Conservation (phyloP, 768 basidiomycete species). For the Filobasidium floriforme region DNA sequence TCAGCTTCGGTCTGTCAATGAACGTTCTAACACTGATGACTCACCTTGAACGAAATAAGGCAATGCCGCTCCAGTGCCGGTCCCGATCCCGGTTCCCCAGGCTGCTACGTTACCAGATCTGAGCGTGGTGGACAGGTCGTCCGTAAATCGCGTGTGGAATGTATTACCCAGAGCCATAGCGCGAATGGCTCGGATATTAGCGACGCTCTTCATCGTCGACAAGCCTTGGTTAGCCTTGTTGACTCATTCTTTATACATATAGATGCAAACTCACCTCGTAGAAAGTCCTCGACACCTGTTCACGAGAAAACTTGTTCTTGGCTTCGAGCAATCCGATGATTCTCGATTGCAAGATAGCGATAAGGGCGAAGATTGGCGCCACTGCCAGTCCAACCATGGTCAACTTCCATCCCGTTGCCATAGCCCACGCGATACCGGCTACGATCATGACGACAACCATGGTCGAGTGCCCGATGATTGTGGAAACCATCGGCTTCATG, state of each 20-base stretch:
- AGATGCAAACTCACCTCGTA: conserved; percentile 58
- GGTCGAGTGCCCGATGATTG: conserved; percentile 62
- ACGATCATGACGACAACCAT: conserved; percentile 74
- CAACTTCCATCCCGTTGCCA: conserved; percentile 81
- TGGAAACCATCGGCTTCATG: conserved; percentile 65
- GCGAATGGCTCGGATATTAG: conserved; percentile 77
- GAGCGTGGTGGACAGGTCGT: conserved; percentile 57
- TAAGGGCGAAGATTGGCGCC: conserved; percentile 69
- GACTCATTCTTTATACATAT: no score
- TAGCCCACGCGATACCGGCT: conserved; percentile 80
- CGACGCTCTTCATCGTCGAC: conserved; percentile 54
- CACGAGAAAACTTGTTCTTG: conserved; percentile 74
- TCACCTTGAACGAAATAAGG: conserved; percentile 73
- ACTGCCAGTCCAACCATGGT: conserved; percentile 83
- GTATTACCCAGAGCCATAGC: conserved; percentile 73
- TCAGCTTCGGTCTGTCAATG: background rate
- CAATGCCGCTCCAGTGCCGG: conserved; percentile 69
- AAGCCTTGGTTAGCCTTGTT: conserved; percentile 11
- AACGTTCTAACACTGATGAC: conserved; percentile 17
- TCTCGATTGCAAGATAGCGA: conserved; percentile 67
- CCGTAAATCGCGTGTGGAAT: conserved; percentile 63
- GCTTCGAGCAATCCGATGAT: conserved; percentile 65
- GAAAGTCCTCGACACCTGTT: conserved; percentile 74
- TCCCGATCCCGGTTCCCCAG: conserved; percentile 75
- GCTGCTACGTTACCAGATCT: conserved; percentile 68